A percentile compares a stretch with the other conserved stretches of the same genome.
Evolutionary conservation across 2,329 filamentous ascomycete species (phyloP).

Genomic region (Monilinia vaccinii-corymbosi): DNA sequence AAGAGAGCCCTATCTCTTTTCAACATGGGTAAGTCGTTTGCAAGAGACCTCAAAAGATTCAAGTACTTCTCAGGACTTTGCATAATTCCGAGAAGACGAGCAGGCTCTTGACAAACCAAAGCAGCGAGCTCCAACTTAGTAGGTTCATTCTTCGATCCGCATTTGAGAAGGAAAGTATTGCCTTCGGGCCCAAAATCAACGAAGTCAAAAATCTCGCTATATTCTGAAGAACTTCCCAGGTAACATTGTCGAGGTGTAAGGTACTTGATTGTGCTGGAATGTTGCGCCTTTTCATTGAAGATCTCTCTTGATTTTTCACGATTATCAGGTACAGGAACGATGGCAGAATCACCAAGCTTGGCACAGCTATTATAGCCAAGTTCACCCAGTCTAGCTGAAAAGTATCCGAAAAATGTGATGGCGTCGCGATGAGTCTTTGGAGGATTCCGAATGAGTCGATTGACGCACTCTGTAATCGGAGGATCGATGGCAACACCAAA

Average conservation of each 20-base stretch:
- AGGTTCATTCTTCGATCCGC: constrained; percentile 86
- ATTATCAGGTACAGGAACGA: constrained; percentile 57
- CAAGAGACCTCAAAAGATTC: constrained; percentile 69
- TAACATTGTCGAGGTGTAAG: constrained; percentile 69
- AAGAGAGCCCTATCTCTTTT: constrained; percentile 74
- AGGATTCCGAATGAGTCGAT: constrained; percentile 60
- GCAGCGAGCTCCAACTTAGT: constrained; percentile 77
- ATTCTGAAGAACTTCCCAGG: constrained; percentile 60
- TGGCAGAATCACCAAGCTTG: constrained; percentile 53
- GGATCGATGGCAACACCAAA: constrained; percentile 83
- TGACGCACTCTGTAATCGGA: constrained; percentile 66
- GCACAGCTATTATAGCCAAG: constrained; percentile 52
- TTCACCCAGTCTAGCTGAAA: constrained; percentile 68
- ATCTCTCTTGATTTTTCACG: constrained; percentile 18
- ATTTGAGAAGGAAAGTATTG: constrained; percentile 79
- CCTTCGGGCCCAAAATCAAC: constrained; percentile 86
- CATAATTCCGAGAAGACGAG: constrained; percentile 69
- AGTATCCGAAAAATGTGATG: constrained; percentile 69
- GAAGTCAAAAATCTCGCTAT: constrained; percentile 91
- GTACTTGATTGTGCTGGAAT: constrained; percentile 36
- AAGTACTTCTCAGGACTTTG: constrained; percentile 81
- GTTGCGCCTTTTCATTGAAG: constrained; percentile 34
- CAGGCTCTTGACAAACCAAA: constrained; percentile 76
- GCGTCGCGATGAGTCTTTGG: constrained; percentile 61
- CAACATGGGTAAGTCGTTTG: constrained; percentile 59